Base-by-base conservation (phyloP, 163 green algal species). In the Prototheca cutis region DNA sequence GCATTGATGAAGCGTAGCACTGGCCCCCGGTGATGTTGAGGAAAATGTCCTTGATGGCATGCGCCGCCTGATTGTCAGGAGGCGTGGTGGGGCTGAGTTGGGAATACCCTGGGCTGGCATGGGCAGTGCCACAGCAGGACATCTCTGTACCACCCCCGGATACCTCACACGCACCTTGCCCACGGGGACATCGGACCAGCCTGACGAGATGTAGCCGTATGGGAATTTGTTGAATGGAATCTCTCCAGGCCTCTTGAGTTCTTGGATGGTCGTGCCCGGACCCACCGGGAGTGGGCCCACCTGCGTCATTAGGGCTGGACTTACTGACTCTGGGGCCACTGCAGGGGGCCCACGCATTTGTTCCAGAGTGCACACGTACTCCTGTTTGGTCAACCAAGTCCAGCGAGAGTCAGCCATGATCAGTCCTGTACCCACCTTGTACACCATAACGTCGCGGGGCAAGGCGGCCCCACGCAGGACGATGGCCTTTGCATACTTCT, bases 171-270 rank as follows among this genome's bases (percentile, higher is more conserved):
- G 49, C 23, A 52, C 55, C 36, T 29, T 49, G 34, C 34, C n/a
- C 6, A 61, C 39, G 18, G 55, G 8, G 33, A 21, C 6, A 6
- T 53, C 7, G 7, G 19, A 4, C 55, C 55, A 61, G 7, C 6
- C n/a, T 21, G n/a, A 23, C 8, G 55, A 36, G 21, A 29, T 8
- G 23, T 4, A 23, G 55, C 60, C 54, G 10, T 33, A 4, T 4
- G 71, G 66, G 15, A 57, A 48, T 53, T 79, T 79, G 31, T 27
- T 27, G 24, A 47, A 75, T 28, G 66, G 66, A 29, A 79, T 73
- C 34, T 72, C 31, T 8, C 71, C 71, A 57, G 67, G 52, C 19
- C 2, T 10, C 31, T 54, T 30, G 30, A 75, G 66, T 19, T 40
- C 25, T 10, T 58, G 4, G 36, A 65, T 55, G 18, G n/a, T 25